phyloP scores from a whole-genome alignment of 441 rosid species.

The Brassica balearica region DNA sequence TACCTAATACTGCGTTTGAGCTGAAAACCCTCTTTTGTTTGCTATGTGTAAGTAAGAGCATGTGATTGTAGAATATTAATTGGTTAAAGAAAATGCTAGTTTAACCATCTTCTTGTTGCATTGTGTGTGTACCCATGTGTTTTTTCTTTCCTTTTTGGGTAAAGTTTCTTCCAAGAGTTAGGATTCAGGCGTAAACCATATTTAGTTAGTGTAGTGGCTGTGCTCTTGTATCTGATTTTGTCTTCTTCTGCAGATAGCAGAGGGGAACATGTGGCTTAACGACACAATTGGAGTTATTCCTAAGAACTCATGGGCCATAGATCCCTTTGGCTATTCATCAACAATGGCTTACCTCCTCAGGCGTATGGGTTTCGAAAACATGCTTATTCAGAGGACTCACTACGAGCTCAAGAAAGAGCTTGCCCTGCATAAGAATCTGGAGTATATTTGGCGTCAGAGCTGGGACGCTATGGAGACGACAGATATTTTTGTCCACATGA shows the following conservation, averaged over 20 bases:
- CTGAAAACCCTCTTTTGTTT: slow-evolving; percentile 8
- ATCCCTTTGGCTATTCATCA: slow-evolving; percentile 97
- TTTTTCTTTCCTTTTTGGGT: slow-evolving; percentile 6
- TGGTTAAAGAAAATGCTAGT: slow-evolving; percentile 18
- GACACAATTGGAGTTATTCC: slow-evolving; percentile 91
- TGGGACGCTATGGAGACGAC: slow-evolving; percentile 95
- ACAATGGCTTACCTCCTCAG: slow-evolving; percentile 97
- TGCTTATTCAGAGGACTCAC: slow-evolving; percentile 98
- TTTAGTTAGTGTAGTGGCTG: not conserved
- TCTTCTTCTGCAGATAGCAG: slow-evolving; percentile 66
- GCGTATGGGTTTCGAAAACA: slow-evolving; percentile 98
- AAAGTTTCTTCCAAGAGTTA: slow-evolving; percentile 6
- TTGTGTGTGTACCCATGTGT: slow-evolving; percentile 6
- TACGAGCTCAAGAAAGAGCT: slow-evolving; percentile 99
- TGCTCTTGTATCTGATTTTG: slow-evolving; percentile 23
- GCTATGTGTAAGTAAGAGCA: not conserved
- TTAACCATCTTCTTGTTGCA: slow-evolving; percentile 7
- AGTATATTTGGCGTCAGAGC: slow-evolving; percentile 94
- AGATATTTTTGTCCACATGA: slow-evolving; percentile 96
- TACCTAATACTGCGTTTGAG: slow-evolving; percentile 1
- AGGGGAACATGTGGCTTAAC: slow-evolving; percentile 94
- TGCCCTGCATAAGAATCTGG: slow-evolving; percentile 86
- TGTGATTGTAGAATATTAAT: not conserved
- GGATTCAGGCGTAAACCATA: not conserved
- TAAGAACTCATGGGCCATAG: slow-evolving; percentile 98